Conservation (phyloP, 345 rosid species). For the Garcia nutans region DNA sequence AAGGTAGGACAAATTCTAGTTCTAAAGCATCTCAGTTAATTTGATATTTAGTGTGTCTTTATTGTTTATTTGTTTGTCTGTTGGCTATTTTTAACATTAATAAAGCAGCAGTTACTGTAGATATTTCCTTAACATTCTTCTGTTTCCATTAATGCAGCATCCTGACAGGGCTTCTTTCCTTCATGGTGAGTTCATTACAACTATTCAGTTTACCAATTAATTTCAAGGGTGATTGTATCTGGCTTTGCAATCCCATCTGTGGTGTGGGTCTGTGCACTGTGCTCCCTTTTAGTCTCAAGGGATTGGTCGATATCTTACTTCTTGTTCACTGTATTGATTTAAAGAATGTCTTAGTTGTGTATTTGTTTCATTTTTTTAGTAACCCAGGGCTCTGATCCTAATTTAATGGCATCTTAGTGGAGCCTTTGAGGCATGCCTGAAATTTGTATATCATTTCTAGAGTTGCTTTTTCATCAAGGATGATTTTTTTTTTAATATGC, state of each 20-base stretch:
- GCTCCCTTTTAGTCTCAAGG: background rate
- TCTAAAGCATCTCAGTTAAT: background rate
- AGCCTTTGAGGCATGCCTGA: background rate
- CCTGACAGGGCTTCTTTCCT: slow-evolving; percentile 96
- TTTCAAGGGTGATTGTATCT: slow-evolving; percentile 1
- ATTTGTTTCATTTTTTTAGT: background rate
- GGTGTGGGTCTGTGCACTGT: too few species aligned
- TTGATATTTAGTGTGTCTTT: background rate
- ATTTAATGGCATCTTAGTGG: background rate
- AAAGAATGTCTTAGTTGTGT: background rate
- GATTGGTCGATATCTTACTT: background rate
- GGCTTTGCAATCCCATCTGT: background rate
- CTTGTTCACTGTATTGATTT: background rate
- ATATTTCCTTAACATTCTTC: slow-evolving; percentile 15
- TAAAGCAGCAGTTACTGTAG: background rate
- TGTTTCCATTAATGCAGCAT: slow-evolving; percentile 63
- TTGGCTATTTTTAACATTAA: background rate
- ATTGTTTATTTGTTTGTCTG: background rate
- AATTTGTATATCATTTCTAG: background rate
- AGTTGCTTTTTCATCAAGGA: slow-evolving; percentile 10
- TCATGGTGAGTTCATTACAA: slow-evolving; percentile 67
- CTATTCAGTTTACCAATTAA: background rate
- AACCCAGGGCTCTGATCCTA: background rate
- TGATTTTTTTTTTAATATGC: slow-evolving; percentile 24
- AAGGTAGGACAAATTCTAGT: slow-evolving; percentile 49